Base-by-base conservation (phyloP, 768 basidiomycete species). In the Suillus hirtellus region DNA sequence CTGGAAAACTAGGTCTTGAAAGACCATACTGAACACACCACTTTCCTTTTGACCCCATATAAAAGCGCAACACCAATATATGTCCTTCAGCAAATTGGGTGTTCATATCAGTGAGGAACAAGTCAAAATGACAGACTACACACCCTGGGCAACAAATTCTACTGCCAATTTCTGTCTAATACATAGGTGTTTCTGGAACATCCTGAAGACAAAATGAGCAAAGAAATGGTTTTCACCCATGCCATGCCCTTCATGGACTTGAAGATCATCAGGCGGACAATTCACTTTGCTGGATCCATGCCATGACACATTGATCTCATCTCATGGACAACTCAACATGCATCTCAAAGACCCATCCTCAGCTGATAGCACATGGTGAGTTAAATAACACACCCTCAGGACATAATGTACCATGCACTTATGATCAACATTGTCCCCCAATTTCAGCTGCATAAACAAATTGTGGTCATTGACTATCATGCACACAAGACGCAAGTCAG, bases 111-210 rank as follows among this genome's bases (percentile, higher is more conserved):
- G 4, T 15, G 47, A 49, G 14, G 47, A 49, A 43, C 42, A 43
- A 3, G 17, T 17, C 42, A 43, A 17, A 19, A 43, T 43, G 2
- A 43, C 42, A 8, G 14, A 43, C 6, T 15, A 43, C 42, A 43
- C 17, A 43, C 15, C 42, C 42, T 4, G 42, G 15, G 42, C 42
- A 61, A 89, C 84, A 64, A 89, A 89, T 64, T 89, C 87, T 14
- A 88, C 66, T 15, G 65, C 68, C 38, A 87, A 78, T 35, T 73
- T 61, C 60, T 80, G 80, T 34, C 82, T 79, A 19, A 88, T 81
- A 43, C 82, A 77, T 86, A 89, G 85, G 37, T 86, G 77, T 65
- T 83, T 84, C 71, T 87, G 85, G 69, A 89, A 89, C 54, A 81
- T 77, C 19, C 81, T 76, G 34, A 88, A 74, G 14, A 75, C 72